Base-by-base conservation (phyloP, 2,329 filamentous ascomycete genomes). In the Mycosphaerelloides madeirae region DNA sequence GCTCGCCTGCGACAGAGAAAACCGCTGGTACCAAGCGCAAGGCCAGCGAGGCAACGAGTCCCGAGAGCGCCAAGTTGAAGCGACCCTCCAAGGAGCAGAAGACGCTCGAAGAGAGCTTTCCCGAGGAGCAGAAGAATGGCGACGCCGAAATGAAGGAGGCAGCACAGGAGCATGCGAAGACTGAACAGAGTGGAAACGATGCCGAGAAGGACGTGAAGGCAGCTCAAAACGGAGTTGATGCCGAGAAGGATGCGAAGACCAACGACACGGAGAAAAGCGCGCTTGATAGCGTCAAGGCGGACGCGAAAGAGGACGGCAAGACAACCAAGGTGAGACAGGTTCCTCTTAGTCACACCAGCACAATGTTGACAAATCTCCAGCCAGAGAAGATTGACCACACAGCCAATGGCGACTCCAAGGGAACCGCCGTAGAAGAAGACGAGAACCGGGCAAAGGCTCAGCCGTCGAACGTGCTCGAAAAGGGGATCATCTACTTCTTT, bases 401-500 rank as follows among this genome's bases (percentile, higher is more conserved):
- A 6, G 40, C 39, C 34, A 39, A 46, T 8, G 46, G 29, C 28
- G 38, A 52, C 31, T 37, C 34, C 29, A 43, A 48, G 13, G 56
- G 45, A 13, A 58, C 63, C 15, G 73, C 76, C 1, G 64, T 80
- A 4, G 67, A 72, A 46, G 68, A 74, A 38, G 74, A 76, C 2
- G 64, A 72, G 14, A 62, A 75, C 39, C 72, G 77, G 32, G 73
- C 75, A 55, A 65, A 74, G 34, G 65, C 70, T 2, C 65, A 76
- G 31, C 72, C 80, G 1, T 78, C 76, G 5, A 81, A 72, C 47
- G 80, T 95, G 18, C 74, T 94, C 2, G 89, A 96, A 61, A 95
- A 93, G 59, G 89, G 89, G 3, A 78, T 93, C 56, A 82, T 95
- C 55, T 95, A 95, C 72, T 95, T 95, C 75, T 94, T 95, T 72